phyloP scores from a whole-genome alignment of 345 rosid genomes.

The Boechera divaricarpa region DNA sequence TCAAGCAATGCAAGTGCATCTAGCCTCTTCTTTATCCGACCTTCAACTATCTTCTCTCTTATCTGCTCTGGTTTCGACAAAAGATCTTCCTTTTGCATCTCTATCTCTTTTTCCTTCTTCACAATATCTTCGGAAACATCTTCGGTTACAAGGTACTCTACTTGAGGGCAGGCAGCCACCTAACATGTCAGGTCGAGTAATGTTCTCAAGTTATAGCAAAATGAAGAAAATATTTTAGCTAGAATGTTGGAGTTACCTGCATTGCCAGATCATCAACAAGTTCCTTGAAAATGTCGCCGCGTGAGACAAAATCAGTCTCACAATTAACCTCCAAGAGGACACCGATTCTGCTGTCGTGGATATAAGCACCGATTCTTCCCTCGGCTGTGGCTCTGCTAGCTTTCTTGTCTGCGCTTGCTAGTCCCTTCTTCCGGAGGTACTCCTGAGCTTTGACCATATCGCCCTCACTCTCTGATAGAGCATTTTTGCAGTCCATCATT shows the following conservation, averaged over 20 bases:
- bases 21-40: constrained; percentile 87
- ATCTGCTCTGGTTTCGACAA: constrained; percentile 90
- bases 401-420: constrained; percentile 95
- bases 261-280: constrained; percentile 90
- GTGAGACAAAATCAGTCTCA: constrained; percentile 96
- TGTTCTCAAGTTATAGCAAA: constrained; percentile 15
- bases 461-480: constrained; percentile 80
- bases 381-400: constrained; percentile 90
- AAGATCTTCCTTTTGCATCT: constrained; percentile 98
- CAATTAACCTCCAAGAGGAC: constrained; percentile 92
- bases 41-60: constrained; percentile 87
- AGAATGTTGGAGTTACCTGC: constrained; percentile 54
- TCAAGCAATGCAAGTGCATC: constrained; percentile 89
- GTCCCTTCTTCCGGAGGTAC: constrained; percentile 90
- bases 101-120: constrained; percentile 85
- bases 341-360: constrained; percentile 96
- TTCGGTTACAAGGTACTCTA: constrained; percentile 75
- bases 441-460: constrained; percentile 90
- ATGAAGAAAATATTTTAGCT: background rate
- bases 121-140: constrained; percentile 83
- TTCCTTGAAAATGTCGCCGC: constrained; percentile 94
- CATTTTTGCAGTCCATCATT: constrained; percentile 99
- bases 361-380: constrained; percentile 93
- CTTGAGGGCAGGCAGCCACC: constrained; percentile 96
- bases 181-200: background rate